Base-by-base conservation (phyloP, 2,329 filamentous ascomycete species). In the Ilyonectria destructans region DNA sequence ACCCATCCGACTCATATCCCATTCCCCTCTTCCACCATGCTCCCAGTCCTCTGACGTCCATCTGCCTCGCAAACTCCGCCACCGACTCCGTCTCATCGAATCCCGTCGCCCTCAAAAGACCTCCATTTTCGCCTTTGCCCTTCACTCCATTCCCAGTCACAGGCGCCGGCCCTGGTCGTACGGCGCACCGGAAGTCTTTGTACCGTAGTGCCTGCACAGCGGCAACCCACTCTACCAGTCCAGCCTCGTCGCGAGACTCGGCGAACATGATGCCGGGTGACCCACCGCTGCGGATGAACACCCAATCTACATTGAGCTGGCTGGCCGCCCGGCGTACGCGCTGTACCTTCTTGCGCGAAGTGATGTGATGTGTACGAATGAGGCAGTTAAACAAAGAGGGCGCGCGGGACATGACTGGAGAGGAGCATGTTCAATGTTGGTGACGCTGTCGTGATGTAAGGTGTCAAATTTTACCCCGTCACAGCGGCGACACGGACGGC, bases 311-410 rank as follows among this genome's bases (percentile, higher is more conserved):
- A 63, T 89, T 82, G 71, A 88, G 83, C 54, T 87, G 84, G 35
- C 88, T 85, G 7, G 91, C 90, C 4, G 88, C 87, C 78, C 92
- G 91, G 58, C 85, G 88, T 23, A 95, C 85, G 63, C 81, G 81
- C 8, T 83, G 81, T 1, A 87, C 81, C 77, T 95, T 95, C 78
- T 94, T 94, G 71, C 92, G 90, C 0, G 91, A 94, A 4, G 92
- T 95, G 76, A 95, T 94, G 79, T 95, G 93, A 74, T 95, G 93
- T 0, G 93, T 95, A 59, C 92, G 88, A 68, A 95, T 93, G 52
- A 95, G 83, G 31, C 69, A 71, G n/a, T 71, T 74, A 55, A 77
- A 77, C 15, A 77, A 56, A 4, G 64, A 49, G 1, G 68, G 40
- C 1, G 67, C 57, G 37, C 68, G 74, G 26, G 73, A 60, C 74